Evolutionary conservation across 2,329 filamentous ascomycete species (phyloP), one percentile per base, ranked within the genome.

Genomic region (Colletotrichum musae): DNA sequence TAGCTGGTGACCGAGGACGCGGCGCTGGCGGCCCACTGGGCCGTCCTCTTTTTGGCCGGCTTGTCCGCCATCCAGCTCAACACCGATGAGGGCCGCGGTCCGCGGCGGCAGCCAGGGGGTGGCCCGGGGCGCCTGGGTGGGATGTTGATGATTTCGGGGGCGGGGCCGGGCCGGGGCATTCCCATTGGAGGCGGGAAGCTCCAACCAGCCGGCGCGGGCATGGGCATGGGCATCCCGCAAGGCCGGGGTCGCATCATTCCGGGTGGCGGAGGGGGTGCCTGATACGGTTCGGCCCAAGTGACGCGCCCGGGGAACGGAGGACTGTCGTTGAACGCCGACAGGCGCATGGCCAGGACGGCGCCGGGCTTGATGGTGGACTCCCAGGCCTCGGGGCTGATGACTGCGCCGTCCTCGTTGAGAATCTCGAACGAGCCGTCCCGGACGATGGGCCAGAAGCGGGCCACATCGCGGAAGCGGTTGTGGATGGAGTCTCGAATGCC

Each of bases 371-470:
- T 24, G 4, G 62, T 69, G n/a, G 56, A 13, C 5, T n/a, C 24
- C 66, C 66, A 69, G 6, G 62, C 61, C n/a, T 47, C 54, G 2
- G 66, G 66, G 36, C 56, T 56, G 43, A 69, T 47, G 3, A 69
- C 51, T 1, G 24, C 28, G 51, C 41, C 62, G 15, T 57, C 56
- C 7, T 56, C 56, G 6, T 24, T 32, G 36, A 69, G 54, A 15
- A 69, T 24, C 36, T 69, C 66, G 5, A 66, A 69, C 6, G 43
- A 48, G 15, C 66, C 66, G 16, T 69, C 56, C 6, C 36, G 54
- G 18, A 69, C 51, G 7, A 69, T 54, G 2, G 56, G 43, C 66
- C 66, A 66, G n/a, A 69, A 18, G 5, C 62, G 45, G n/a, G 6
- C 7, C 32, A 66, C 57, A 15, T 66, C 56, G 13, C 18, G 58